phyloP scores from a whole-genome alignment of 495 filamentous ascomycete species.

The Cercophora samala region DNA sequence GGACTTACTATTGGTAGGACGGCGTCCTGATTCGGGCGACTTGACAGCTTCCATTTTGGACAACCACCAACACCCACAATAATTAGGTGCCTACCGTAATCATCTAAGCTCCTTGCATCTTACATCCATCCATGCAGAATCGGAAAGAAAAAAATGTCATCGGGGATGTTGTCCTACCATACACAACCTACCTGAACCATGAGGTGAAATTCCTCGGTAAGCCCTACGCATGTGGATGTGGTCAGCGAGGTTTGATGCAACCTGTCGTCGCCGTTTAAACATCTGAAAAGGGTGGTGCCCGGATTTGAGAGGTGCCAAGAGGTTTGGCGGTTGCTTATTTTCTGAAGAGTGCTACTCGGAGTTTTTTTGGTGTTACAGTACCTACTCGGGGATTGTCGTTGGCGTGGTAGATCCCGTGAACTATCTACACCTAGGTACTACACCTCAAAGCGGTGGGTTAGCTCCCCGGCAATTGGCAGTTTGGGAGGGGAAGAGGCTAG shows the following conservation, averaged over 20 bases:
- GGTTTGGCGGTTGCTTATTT: background rate
- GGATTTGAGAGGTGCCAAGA: background rate
- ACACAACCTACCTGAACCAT: background rate
- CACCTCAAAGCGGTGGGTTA: no score
- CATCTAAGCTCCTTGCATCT: background rate
- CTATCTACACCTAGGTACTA: background rate
- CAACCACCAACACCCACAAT: background rate
- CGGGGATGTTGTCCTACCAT: background rate
- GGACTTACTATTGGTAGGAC: no score
- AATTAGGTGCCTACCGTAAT: background rate
- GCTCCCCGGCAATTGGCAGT: background rate
- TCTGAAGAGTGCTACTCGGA: background rate
- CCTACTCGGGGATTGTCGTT: background rate
- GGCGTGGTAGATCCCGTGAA: background rate
- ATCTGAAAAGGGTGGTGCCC: background rate
- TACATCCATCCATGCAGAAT: background rate
- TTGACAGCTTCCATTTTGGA: no score
- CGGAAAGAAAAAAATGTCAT: background rate
- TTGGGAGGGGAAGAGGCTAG: background rate
- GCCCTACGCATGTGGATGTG: background rate
- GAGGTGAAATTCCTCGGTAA: background rate
- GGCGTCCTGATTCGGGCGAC: no score
- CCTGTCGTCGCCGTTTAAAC: background rate
- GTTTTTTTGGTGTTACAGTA: background rate
- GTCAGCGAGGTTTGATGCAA: background rate